phyloP scores from a whole-genome alignment of 108 stramenopile genomes.

The Mayamaea pseudoterrestris region DNA sequence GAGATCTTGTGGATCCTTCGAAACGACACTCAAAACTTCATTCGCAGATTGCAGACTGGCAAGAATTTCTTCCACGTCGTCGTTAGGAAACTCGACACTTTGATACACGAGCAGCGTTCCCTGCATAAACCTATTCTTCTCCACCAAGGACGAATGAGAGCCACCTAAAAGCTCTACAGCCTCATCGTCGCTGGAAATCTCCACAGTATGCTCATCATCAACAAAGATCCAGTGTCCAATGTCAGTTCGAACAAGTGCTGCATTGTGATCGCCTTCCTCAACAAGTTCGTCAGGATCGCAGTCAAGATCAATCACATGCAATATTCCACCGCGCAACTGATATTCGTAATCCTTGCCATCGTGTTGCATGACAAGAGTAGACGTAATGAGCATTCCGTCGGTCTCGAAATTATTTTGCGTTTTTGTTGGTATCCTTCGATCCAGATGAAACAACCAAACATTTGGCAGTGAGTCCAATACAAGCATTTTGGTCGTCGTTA shows the following conservation, averaged over 20 bases:
- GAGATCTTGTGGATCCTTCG: slow-evolving; percentile 4
- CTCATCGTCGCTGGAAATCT: background rate
- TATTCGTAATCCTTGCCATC: background rate
- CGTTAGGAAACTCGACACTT: too few species aligned
- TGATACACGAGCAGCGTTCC: background rate
- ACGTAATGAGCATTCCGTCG: background rate
- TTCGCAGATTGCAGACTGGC: background rate
- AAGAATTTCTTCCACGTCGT: too few species aligned
- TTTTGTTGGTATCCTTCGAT: slow-evolving; percentile 11
- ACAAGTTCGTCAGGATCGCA: background rate
- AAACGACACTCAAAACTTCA: background rate
- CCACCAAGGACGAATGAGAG: background rate
- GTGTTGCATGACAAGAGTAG: too few species aligned
- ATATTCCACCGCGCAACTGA: slow-evolving; percentile 18
- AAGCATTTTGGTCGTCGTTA: slow-evolving; percentile 16
- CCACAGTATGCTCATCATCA: background rate
- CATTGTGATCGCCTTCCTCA: background rate
- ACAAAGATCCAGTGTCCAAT: too few species aligned
- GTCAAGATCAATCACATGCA: slow-evolving; percentile 18
- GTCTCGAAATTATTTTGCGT: background rate
- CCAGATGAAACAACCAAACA: slow-evolving; percentile 17
- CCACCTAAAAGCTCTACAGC: background rate
- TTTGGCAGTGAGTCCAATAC: slow-evolving; percentile 13
- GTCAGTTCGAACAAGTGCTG: background rate
- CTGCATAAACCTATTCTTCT: background rate